Base-by-base conservation (phyloP, 129 eudicot species). In the Flaveria sonorensis region DNA sequence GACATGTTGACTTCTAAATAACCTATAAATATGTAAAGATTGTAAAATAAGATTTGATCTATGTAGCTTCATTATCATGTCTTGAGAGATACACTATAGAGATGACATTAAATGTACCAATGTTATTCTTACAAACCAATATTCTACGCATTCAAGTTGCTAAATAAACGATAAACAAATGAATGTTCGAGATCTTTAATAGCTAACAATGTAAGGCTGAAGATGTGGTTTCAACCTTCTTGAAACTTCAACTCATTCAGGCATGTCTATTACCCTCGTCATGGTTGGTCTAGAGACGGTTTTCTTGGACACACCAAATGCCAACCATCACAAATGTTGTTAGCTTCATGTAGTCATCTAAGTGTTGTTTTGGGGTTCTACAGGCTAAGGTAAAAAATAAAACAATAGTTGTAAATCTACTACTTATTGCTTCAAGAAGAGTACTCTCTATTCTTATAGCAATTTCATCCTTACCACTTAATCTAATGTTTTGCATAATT, bases 221-320 rank as follows among this genome's bases (percentile, higher is more conserved):
- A 36, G 40, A 36, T 36, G 40, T 36, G 40, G 40, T 36, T 36
- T n/a, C n/a, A n/a, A 83, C 47, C 85, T 87, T 43, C 40, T 24
- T 0, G 63, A 5, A n/a, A 84, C n/a, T 36, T 82, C 75, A 19
- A 32, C 51, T 21, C 88, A 86, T 78, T 83, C 88, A 21, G 83
- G 82, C 87, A 85, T 81, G 18, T 74, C 81, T 36, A 47, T 16
- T 4, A 83, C 86, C 60, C 50, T 56, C 59, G 55, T 85, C 86
- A 83, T 88, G 13, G 72, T 55, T 13, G 88, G 90, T 81, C 88
- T 81, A 13, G 68, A 9, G 32, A 14, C 85, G 70, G 28, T 86
- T 81, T 79, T 88, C 90, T 70, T 86, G 87, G 4, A 83, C 67
- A 56, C 93, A 86, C 90, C 88, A 90, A 42, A 88, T 45, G 6